Conservation (phyloP, 2,329 filamentous ascomycete species). For the Neobulgaria alba region DNA sequence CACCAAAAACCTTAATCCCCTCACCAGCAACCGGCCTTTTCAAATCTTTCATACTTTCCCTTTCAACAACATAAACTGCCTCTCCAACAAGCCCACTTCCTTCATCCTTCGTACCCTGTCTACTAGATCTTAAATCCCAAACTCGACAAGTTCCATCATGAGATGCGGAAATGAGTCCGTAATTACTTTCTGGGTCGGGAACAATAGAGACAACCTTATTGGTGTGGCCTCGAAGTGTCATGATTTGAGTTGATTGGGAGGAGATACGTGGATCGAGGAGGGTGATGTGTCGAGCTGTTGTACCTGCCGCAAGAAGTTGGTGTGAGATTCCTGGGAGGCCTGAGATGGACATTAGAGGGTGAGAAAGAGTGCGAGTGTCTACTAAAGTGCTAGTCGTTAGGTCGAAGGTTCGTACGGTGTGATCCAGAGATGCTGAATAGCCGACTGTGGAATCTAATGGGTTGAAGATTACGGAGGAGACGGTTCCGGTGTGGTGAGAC, state of each 20-base stretch:
- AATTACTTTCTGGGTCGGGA: constrained; percentile 52
- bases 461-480: constrained; percentile 78
- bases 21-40: constrained; percentile 64
- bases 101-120: constrained; percentile 50
- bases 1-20: constrained; percentile 81
- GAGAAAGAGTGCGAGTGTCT: constrained; percentile 73
- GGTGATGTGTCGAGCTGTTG: constrained; percentile 77
- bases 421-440: constrained; percentile 87
- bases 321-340: constrained; percentile 54
- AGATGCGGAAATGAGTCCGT: constrained; percentile 79
- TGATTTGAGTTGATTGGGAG: constrained; percentile 66
- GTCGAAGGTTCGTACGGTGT: constrained; percentile 85
- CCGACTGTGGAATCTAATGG: constrained; percentile 77
- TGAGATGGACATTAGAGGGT: constrained; percentile 71
- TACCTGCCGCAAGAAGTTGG: constrained; percentile 60
- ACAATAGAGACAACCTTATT: constrained; percentile 55
- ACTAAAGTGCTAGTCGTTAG: constrained; percentile 72
- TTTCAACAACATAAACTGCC: constrained; percentile 64
- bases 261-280: constrained; percentile 84
- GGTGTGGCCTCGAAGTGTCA: constrained; percentile 85
- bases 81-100: constrained; percentile 56
- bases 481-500: constrained; percentile 58
- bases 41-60: constrained; percentile 59
- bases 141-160: constrained; percentile 89
- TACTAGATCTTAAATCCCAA: constrained; percentile 78